Evolutionary conservation across 352 stramenopile genomes (phyloP).

Genomic region (Phytopythium oedochilum): DNA sequence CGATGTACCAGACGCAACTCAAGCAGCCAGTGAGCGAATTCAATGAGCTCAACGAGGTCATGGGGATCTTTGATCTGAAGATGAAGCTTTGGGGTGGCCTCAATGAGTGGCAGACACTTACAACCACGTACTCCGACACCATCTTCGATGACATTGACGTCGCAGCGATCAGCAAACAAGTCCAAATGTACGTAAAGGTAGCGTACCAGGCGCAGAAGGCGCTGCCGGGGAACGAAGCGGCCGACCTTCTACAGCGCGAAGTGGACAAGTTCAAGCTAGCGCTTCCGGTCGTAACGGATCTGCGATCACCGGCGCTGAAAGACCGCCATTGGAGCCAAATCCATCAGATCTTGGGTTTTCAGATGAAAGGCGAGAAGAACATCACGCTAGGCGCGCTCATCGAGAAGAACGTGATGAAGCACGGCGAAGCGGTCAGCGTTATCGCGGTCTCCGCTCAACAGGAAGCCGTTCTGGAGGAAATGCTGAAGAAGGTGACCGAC

Average conservation of each 20-base stretch:
- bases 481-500: conserved; percentile 92
- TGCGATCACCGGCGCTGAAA: conserved; percentile 58
- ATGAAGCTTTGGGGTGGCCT: conserved; percentile 88
- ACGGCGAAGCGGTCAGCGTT: conserved; percentile 81
- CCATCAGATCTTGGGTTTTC: conserved; percentile 79
- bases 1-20: conserved; percentile 86
- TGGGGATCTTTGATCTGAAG: conserved; percentile 85
- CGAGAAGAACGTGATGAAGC: conserved; percentile 81
- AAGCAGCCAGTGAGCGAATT: conserved; percentile 88
- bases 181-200: conserved; percentile 86
- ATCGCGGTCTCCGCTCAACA: conserved; percentile 87
- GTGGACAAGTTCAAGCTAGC: conserved; percentile 91
- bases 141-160: conserved; percentile 90
- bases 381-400: conserved; percentile 88
- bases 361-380: conserved; percentile 72
- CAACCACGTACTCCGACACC: conserved; percentile 68
- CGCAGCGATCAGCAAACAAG: conserved; percentile 80
- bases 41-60: conserved; percentile 85
- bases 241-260: conserved; percentile 72
- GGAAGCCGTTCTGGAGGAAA: conserved; percentile 90
- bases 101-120: conserved; percentile 81
- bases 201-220: conserved; percentile 85
- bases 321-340: conserved; percentile 79
- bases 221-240: conserved; percentile 83
- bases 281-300: conserved; percentile 69